A percentile compares a stretch with the other conserved stretches of the same genome.
These are phyloP conservation scores for Aegilops bicornis DNA, from an alignment of 176 grass and related monocot genomes.

Conservation along the genomic window DNA sequence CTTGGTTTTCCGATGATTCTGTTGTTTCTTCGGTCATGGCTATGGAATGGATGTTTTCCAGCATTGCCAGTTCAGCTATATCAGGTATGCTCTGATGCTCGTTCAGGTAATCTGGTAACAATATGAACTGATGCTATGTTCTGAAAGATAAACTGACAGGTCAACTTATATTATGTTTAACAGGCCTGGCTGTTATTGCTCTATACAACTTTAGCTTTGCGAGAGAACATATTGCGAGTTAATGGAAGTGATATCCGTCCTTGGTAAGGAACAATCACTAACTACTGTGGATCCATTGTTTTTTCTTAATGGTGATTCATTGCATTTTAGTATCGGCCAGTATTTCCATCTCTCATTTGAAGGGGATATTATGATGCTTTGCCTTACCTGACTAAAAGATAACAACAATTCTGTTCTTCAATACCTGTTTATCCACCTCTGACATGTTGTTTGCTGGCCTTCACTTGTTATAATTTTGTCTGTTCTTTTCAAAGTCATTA, in stretches of 20 bases:
- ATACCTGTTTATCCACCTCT: neutral
- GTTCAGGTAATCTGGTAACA: neutral
- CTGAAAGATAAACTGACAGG: slow-evolving; percentile 14
- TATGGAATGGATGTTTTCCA: slow-evolving; percentile 91
- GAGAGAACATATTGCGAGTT: slow-evolving; percentile 82
- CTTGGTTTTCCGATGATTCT: slow-evolving; percentile 84
- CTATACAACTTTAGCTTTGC: slow-evolving; percentile 84
- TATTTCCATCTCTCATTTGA: slow-evolving; percentile 18
- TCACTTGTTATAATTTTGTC: neutral
- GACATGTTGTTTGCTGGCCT: slow-evolving; percentile 6
- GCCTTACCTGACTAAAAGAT: neutral
- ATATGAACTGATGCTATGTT: slow-evolving; percentile 24
- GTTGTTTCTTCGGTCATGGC: slow-evolving; percentile 73
- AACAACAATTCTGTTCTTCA: neutral
- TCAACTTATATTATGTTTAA: slow-evolving; percentile 37
- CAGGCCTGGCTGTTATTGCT: slow-evolving; percentile 83
- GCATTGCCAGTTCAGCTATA: slow-evolving; percentile 94
- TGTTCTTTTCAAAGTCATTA: neutral
- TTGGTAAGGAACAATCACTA: slow-evolving; percentile 53
- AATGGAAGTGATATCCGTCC: slow-evolving; percentile 89
- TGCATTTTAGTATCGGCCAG: slow-evolving; percentile 4
- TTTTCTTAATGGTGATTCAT: neutral
- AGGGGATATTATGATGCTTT: slow-evolving; percentile 39
- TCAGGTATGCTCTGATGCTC: slow-evolving; percentile 61
- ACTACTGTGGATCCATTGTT: neutral